phyloP scores from a whole-genome alignment of 495 filamentous ascomycete species.

The Hypoxylon fragiforme region DNA sequence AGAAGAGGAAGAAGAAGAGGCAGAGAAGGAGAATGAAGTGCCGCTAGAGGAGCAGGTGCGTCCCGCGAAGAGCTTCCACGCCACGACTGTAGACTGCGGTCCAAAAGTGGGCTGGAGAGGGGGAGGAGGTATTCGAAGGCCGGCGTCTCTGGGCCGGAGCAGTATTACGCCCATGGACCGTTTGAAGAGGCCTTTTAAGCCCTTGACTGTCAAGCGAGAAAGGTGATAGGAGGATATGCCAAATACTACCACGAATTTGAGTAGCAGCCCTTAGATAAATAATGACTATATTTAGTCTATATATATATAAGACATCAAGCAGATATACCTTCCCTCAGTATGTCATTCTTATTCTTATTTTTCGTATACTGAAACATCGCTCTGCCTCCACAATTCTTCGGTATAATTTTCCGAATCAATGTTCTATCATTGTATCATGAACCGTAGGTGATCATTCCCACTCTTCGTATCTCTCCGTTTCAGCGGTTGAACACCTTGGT shows the following conservation, averaged over 20 bases:
- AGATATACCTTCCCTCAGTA: background rate
- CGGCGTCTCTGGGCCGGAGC: conserved; percentile 36
- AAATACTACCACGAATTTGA: no score
- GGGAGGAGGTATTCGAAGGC: conserved; percentile 38
- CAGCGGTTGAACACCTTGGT: conserved; percentile 35
- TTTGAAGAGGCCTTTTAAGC: conserved; percentile 52
- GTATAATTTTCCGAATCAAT: no score
- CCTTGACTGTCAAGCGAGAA: conserved; percentile 47
- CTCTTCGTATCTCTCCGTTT: no score
- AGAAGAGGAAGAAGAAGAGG: background rate
- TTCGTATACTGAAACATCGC: no score
- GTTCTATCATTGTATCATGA: no score
- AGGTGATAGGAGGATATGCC: background rate
- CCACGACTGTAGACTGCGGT: conserved; percentile 39
- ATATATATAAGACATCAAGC: conserved; percentile 1
- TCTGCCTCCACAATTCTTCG: conserved; percentile 5
- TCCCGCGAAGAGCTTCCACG: conserved; percentile 46
- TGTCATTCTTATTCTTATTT: no score
- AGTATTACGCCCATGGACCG: conserved; percentile 46
- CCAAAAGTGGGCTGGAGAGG: conserved; percentile 32
- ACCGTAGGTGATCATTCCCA: no score
- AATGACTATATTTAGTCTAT: no score
- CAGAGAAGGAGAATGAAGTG: conserved; percentile 32
- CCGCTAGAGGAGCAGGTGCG: conserved; percentile 39
- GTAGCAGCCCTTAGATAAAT: no score